phyloP scores from a whole-genome alignment of 176 grass and related monocot species.

The Musa itinerans region DNA sequence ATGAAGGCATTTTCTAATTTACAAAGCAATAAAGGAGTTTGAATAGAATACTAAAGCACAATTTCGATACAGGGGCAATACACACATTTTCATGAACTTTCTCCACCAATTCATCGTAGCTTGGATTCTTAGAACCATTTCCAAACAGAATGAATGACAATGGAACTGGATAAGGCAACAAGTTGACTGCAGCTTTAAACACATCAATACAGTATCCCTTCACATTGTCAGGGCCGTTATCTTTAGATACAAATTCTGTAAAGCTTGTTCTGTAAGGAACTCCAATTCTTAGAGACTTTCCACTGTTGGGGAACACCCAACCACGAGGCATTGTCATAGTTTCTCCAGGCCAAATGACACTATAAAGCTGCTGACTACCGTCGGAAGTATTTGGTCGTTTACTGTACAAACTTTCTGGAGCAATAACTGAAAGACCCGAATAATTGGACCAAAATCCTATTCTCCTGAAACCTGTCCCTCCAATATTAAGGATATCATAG shows the following conservation, averaged over 20 bases:
- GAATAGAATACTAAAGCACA: background rate
- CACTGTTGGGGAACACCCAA: slow-evolving; percentile 16
- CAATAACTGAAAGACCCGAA: slow-evolving; percentile 10
- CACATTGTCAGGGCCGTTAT: slow-evolving; percentile 1
- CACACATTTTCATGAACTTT: slow-evolving; percentile 16
- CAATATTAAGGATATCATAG: slow-evolving; percentile 22
- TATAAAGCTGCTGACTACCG: slow-evolving; percentile 11
- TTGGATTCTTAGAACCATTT: slow-evolving; percentile 13
- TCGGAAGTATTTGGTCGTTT: background rate
- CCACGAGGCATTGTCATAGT: slow-evolving; percentile 5
- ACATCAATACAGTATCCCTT: slow-evolving; percentile 21
- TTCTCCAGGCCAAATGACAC: slow-evolving; percentile 17
- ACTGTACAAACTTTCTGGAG: slow-evolving; percentile 8
- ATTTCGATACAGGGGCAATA: background rate
- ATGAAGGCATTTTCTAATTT: background rate
- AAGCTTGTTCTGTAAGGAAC: slow-evolving; percentile 15
- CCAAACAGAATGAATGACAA: slow-evolving; percentile 13
- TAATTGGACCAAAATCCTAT: slow-evolving; percentile 17
- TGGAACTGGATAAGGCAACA: slow-evolving; percentile 17
- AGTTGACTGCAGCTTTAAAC: slow-evolving; percentile 6
- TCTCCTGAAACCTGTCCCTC: slow-evolving; percentile 9
- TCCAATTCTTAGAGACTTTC: slow-evolving; percentile 15
- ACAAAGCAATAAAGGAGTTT: background rate
- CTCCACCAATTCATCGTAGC: slow-evolving; percentile 14
- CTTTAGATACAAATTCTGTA: slow-evolving; percentile 3